Conservation (phyloP, 257 asterid species). For the Lantana camara region DNA sequence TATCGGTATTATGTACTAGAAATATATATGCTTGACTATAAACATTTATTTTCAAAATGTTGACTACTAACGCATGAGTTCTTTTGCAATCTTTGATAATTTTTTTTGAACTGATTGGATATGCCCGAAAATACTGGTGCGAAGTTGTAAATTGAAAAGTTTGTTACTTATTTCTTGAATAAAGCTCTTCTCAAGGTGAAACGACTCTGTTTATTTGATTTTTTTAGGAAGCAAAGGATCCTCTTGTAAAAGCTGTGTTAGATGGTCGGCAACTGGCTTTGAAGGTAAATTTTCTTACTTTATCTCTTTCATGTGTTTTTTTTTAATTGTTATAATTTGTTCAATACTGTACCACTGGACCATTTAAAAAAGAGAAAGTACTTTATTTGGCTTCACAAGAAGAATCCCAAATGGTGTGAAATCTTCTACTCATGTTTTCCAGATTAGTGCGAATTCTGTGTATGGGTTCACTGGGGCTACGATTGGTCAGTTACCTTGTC, state of each 20-base stretch:
- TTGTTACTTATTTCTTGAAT: constrained; percentile 10
- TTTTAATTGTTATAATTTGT: constrained; percentile 14
- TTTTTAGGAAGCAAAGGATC: constrained; percentile 89
- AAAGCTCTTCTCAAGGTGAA: constrained; percentile 15
- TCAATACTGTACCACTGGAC: too few relatives aligned
- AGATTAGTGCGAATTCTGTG: constrained; percentile 97
- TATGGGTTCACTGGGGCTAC: constrained; percentile 98
- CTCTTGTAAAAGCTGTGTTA: constrained; percentile 88
- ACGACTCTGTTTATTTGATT: constrained; percentile 29
- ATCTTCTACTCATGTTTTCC: constrained; percentile 38
- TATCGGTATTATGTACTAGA: neutral
- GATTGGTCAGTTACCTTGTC: constrained; percentile 92
- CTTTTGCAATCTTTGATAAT: neutral
- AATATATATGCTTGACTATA: constrained; percentile 9
- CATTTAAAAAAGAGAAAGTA: neutral
- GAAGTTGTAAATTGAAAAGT: constrained; percentile 14
- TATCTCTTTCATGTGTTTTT: constrained; percentile 7
- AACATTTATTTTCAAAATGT: neutral
- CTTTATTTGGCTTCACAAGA: constrained; percentile 14
- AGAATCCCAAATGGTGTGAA: constrained; percentile 22
- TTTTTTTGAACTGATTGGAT: constrained; percentile 9
- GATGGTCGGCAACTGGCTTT: constrained; percentile 98
- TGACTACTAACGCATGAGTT: neutral
- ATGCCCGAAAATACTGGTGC: constrained; percentile 2
- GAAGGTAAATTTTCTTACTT: constrained; percentile 55